Evolutionary conservation across 2,329 filamentous ascomycete species (phyloP), one percentile per base, ranked within the genome.

Genomic region (Chrysosporium keratinophilum): DNA sequence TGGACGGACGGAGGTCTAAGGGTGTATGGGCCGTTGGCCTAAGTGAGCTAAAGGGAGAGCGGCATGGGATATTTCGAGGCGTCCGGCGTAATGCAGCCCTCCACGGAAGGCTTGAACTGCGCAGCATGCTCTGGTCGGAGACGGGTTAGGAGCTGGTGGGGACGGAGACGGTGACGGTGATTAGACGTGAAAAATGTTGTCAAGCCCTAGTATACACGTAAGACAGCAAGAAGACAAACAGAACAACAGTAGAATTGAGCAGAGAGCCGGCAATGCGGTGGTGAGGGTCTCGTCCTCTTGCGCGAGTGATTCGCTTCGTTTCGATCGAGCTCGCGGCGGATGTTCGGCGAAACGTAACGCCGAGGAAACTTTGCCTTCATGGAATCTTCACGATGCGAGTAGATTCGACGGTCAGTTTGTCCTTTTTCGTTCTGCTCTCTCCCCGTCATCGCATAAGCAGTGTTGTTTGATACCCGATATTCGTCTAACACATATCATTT

Each of bases 81-180:
- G 74, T 72, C 62, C 73, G 72, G 60, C 74, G 75, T 64, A 80
- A 73, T 62, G 79, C 80, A 69, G 74, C 72, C 73, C 81, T 78
- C 82, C 81, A 85, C 71, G 80, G 78, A 64, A 83, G 70, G 61
- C 77, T 78, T 69, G 81, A 79, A 64, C 79, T 76, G 73, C 81
- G 80, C 67, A 82, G 75, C 82, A 84, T 85, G 69, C 71, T 77
- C 64, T 15, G 17, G 60, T 52, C 54, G 50, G 40, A 40, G 37
- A 17, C 45, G 33, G 33, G n/a, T 44, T 17, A 23, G 39, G 31
- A 49, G 46, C 46, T 40, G 17, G 35, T 23, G 14, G 43, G n/a
- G 23, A 14, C 37, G 14, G 43, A 14, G 15, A 48, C n/a, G 28
- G n/a, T 12, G 12, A 9, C 28, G 23, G 23, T 34, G 17, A 11